These are phyloP conservation scores for Hypomyces perniciosus DNA, from an alignment of 2,329 filamentous ascomycete genomes.

Conservation along the genomic window DNA sequence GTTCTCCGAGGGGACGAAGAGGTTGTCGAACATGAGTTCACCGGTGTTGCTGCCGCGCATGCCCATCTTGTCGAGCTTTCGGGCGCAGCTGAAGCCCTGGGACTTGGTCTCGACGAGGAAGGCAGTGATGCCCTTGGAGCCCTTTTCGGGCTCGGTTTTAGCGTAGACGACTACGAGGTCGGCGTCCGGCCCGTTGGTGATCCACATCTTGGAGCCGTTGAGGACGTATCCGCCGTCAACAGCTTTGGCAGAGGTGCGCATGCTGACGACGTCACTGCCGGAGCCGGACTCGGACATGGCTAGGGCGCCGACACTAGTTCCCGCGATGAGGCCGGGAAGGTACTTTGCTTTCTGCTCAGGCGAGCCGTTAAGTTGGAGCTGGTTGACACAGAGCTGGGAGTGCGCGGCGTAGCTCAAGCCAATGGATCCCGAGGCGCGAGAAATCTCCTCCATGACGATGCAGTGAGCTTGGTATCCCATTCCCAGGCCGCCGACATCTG, in stretches of 20 bases:
- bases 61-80: conserved; percentile 95
- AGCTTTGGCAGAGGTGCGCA: conserved; percentile 77
- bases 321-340: conserved; percentile 74
- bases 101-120: conserved; percentile 74
- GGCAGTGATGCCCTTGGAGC: conserved; percentile 86
- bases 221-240: conserved; percentile 81
- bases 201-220: conserved; percentile 98
- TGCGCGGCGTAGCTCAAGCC: conserved; percentile 92
- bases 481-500: conserved; percentile 80
- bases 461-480: conserved; percentile 98
- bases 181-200: conserved; percentile 96
- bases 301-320: conserved; percentile 75
- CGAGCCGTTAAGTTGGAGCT: conserved; percentile 83
- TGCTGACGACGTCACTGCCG: conserved; percentile 89
- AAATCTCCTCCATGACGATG: conserved; percentile 91
- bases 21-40: conserved; percentile 82
- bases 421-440: conserved; percentile 75
- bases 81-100: conserved; percentile 75
- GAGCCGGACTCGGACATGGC: conserved; percentile 93
- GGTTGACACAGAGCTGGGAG: conserved; percentile 93
- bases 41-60: conserved; percentile 98
- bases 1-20: conserved; percentile 81
- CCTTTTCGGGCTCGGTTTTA: conserved; percentile 77
- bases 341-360: conserved; percentile 72
- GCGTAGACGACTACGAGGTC: conserved; percentile 92